A percentile compares a stretch with the other conserved stretches of the same genome.
phyloP scores from a whole-genome alignment of 495 filamentous ascomycete species.

The Cercophora scortea region DNA sequence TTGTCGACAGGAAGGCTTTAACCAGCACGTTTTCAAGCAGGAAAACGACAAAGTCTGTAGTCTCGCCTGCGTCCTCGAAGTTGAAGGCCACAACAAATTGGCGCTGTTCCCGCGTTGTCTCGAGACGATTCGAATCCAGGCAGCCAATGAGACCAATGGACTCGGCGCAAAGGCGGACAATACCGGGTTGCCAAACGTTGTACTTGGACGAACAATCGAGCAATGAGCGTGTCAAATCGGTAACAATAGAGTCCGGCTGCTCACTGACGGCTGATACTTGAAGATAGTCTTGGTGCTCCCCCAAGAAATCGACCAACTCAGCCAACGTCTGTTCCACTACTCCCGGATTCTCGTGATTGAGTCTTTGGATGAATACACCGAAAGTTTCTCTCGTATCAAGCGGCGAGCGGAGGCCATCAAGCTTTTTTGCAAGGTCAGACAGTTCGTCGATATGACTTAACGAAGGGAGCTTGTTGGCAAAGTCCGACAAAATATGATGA shows the following conservation, averaged over 20 bases:
- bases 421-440: constrained; percentile 50
- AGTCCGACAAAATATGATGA: constrained; percentile 48
- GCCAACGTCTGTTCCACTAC: constrained; percentile 72
- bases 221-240: constrained; percentile 62
- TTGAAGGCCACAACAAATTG: constrained; percentile 80
- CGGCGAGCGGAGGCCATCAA: constrained; percentile 54
- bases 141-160: constrained; percentile 85
- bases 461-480: constrained; percentile 68
- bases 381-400: constrained; percentile 47
- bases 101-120: constrained; percentile 64
- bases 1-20: constrained; percentile 81
- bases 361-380: constrained; percentile 59
- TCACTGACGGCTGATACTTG: constrained; percentile 77
- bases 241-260: constrained; percentile 70
- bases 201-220: constrained; percentile 79
- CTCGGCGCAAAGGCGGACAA: constrained; percentile 64
- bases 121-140: constrained; percentile 82
- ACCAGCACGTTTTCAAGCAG: constrained; percentile 81
- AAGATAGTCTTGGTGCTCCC: constrained; percentile 67
- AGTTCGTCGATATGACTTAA: constrained; percentile 65
- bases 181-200: constrained; percentile 54
- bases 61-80: constrained; percentile 71
- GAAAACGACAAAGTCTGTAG: constrained; percentile 77
- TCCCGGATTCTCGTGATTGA: constrained; percentile 71
- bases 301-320: constrained; percentile 68